A percentile compares a stretch with the other conserved stretches of the same genome.
These are phyloP conservation scores for Diaporthe ampelina DNA, from an alignment of 2,329 filamentous ascomycete species.

Conservation along the genomic window DNA sequence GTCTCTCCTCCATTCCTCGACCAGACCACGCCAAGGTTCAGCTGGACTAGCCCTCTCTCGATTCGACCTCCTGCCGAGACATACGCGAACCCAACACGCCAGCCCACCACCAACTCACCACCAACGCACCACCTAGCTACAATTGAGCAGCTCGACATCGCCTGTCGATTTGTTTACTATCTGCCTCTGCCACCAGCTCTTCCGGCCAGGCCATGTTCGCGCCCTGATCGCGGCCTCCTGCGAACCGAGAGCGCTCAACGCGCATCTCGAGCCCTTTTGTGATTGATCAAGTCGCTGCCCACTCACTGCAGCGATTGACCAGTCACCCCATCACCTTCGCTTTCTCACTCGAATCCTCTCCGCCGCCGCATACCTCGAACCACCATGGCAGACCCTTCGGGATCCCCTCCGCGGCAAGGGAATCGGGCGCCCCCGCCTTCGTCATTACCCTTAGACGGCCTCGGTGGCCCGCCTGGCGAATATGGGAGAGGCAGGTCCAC, in stretches of 20 bases:
- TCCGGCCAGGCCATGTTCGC: slow-evolving; percentile 35
- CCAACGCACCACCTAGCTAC: not conserved
- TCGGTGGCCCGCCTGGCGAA: slow-evolving; percentile 42
- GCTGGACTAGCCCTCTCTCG: slow-evolving; percentile 30
- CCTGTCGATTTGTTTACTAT: not conserved
- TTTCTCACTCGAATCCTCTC: not conserved
- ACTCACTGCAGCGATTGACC: slow-evolving; percentile 24
- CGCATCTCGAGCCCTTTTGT: slow-evolving; percentile 30
- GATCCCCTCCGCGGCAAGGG: slow-evolving; percentile 27
- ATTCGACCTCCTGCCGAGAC: slow-evolving; percentile 6
- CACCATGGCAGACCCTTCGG: slow-evolving; percentile 41
- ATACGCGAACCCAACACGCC: not conserved
- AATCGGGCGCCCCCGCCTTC: slow-evolving; percentile 32
- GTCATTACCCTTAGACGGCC: slow-evolving; percentile 33
- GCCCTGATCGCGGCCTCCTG: slow-evolving; percentile 13
- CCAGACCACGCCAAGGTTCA: slow-evolving; percentile 22
- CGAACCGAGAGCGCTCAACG: slow-evolving; percentile 37
- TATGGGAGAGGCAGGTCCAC: slow-evolving; percentile 23
- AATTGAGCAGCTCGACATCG: not conserved
- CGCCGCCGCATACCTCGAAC: slow-evolving; percentile 1
- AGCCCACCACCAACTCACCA: slow-evolving; percentile 1
- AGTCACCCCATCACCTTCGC: slow-evolving; percentile 1
- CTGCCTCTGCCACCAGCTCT: slow-evolving; percentile 7
- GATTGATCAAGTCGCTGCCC: slow-evolving; percentile 21
- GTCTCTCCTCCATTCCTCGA: slow-evolving; percentile 1